Conservation (phyloP, 768 basidiomycete genomes). For the Plicaturopsis crispa region DNA sequence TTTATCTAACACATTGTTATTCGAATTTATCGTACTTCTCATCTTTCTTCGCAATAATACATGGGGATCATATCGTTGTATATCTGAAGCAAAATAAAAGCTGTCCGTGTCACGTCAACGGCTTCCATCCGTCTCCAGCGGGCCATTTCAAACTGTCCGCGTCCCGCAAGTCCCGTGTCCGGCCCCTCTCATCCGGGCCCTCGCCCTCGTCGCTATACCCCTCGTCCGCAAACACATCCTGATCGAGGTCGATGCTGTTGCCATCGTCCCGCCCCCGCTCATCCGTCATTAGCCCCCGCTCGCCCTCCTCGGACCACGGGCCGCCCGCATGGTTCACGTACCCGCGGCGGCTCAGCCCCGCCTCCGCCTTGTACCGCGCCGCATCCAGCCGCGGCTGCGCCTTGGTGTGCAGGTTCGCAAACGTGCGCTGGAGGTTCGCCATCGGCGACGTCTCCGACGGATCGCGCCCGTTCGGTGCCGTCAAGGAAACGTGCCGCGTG, state of each 20-base stretch:
- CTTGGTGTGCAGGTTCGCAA: conserved; percentile 27
- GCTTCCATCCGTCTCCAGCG: conserved; percentile 47
- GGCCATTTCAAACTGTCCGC: conserved; percentile 58
- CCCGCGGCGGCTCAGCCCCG: conserved; percentile 53
- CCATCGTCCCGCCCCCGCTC: conserved; percentile 20
- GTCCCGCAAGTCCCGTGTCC: conserved; percentile 16
- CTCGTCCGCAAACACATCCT: conserved; percentile 7
- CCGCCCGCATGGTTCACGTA: conserved; percentile 34
- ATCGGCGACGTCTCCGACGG: conserved; percentile 23
- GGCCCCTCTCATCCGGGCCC: conserved; percentile 7
- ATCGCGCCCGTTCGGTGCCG: conserved; percentile 13
- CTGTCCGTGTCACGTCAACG: too few relatives aligned
- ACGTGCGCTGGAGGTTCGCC: conserved; percentile 34
- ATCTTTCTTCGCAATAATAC: too few relatives aligned
- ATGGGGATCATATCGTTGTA: too few relatives aligned
- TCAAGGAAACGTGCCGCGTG: conserved; percentile 33
- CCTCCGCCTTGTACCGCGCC: conserved; percentile 66
- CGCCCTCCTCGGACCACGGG: conserved; percentile 25
- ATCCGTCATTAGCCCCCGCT: conserved; percentile 29
- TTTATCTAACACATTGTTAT: too few relatives aligned
- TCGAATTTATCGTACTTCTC: too few relatives aligned
- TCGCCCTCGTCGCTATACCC: conserved; percentile 10
- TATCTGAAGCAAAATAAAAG: too few relatives aligned
- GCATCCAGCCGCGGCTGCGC: conserved; percentile 51
- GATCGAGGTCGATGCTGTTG: conserved; percentile 12